A percentile compares a stretch with the other conserved stretches of the same genome.
These are phyloP conservation scores for Trypanosoma brucei DNA, from an alignment of 208 protist genomes.

Conservation along the genomic window DNA sequence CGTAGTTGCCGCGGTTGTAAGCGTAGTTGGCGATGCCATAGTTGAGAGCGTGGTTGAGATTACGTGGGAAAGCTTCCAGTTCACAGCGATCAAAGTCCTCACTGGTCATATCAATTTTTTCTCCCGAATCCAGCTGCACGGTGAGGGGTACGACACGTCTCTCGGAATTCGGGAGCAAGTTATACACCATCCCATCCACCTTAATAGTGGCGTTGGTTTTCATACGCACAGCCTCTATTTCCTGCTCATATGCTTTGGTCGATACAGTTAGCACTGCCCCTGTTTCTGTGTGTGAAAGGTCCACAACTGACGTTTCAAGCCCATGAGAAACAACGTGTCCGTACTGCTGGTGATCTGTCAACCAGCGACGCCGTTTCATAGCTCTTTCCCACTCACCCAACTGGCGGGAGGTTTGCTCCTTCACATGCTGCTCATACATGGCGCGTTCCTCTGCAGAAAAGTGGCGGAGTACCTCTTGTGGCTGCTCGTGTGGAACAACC, in stretches of 20 bases:
- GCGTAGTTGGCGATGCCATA: slow-evolving; percentile 73
- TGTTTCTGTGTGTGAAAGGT: slow-evolving; percentile 49
- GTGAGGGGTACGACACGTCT: slow-evolving; percentile 52
- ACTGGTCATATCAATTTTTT: slow-evolving; percentile 60
- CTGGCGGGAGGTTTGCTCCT: slow-evolving; percentile 51
- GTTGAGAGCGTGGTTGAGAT: slow-evolving; percentile 72
- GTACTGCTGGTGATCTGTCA: slow-evolving; percentile 65
- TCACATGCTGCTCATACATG: slow-evolving; percentile 82
- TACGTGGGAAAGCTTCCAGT: slow-evolving; percentile 50
- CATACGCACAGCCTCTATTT: slow-evolving; percentile 15
- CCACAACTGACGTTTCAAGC: slow-evolving; percentile 40
- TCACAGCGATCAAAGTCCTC: slow-evolving; percentile 63
- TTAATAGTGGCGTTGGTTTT: slow-evolving; percentile 15
- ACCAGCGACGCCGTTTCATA: slow-evolving; percentile 53
- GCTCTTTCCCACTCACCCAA: slow-evolving; percentile 48
- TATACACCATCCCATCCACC: slow-evolving; percentile 51
- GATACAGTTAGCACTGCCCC: slow-evolving; percentile 60
- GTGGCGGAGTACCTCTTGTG: slow-evolving; percentile 56
- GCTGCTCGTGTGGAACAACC: slow-evolving; percentile 58
- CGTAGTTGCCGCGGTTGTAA: slow-evolving; percentile 88
- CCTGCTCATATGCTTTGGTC: slow-evolving; percentile 29
- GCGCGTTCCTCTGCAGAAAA: slow-evolving; percentile 70
- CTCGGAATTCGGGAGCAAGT: slow-evolving; percentile 32
- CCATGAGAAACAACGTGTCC: slow-evolving; percentile 51
- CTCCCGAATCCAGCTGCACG: slow-evolving; percentile 66